Evolutionary conservation across 139 green algal species (phyloP), one percentile per base, ranked within the genome.

Genomic region (Chlamydomonas eustigma): DNA sequence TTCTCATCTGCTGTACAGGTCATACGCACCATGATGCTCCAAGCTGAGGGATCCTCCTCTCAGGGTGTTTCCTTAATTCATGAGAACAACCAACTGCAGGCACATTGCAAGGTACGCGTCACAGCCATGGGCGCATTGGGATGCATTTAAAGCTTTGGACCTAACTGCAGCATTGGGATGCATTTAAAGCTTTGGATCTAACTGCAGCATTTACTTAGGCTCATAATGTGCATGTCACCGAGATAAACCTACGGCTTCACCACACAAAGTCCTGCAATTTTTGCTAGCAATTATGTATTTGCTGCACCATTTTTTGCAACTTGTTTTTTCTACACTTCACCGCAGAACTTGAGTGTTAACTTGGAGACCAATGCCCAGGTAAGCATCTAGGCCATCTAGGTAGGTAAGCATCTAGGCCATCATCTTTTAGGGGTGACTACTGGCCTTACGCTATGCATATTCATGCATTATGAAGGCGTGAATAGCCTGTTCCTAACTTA

Each of bases 331-430:
- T n/a, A n/a, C n/a, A n/a, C n/a, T n/a, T n/a, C n/a, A n/a, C n/a
- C 58, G 58, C 58, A 70, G 58, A 70, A 24, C 8, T 28, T 73
- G 66, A 73, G 31, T 50, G 31, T 73, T 8, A 50, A 39, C 30
- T 35, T 73, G 6, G 66, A 73, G 66, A 73, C 66, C 66, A 73
- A 73, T 32, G 66, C 66, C 22, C 31, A 73, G 32, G 66, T 73
- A 28, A 38, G n/a, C 12, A n/a, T 12, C 8, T 37, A 70, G 63
- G 8, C 34, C n/a, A 30, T 30, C 12, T 18, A 70, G 63, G n/a
- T n/a, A n/a, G n/a, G n/a, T n/a, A n/a, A n/a, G n/a, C n/a, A n/a
- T n/a, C 50, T 63, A n/a, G n/a, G n/a, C n/a, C n/a, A n/a, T n/a
- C n/a, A n/a, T n/a, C n/a, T n/a, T n/a, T n/a, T n/a, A n/a, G n/a